Evolutionary conservation across 768 basidiomycete genomes (phyloP).

Genomic region (Lactarius akahatsu): DNA sequence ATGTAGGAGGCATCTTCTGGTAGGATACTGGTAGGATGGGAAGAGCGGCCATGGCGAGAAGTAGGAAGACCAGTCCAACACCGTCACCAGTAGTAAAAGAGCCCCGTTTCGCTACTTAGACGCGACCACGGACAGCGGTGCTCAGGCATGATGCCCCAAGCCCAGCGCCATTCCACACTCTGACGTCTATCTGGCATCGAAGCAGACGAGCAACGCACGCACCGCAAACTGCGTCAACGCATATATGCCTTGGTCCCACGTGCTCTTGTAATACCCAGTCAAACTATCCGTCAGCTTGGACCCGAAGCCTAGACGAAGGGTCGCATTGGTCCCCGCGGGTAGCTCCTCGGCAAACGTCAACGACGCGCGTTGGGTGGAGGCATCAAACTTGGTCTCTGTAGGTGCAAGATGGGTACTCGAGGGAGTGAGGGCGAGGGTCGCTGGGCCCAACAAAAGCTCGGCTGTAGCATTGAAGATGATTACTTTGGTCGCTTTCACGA

Average conservation of each 20-base stretch:
- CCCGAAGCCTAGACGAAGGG: constrained; percentile 65
- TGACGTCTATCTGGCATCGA: background rate
- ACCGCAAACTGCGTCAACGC: constrained; percentile 91
- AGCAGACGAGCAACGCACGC: constrained; percentile 4
- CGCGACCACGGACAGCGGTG: background rate
- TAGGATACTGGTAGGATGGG: background rate
- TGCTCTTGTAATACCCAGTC: constrained; percentile 83
- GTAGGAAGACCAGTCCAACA: background rate
- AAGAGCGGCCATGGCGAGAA: background rate
- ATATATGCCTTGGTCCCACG: constrained; percentile 65
- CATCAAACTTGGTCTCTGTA: constrained; percentile 50
- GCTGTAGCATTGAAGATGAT: constrained; percentile 63
- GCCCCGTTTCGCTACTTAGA: background rate
- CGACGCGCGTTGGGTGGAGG: constrained; percentile 62
- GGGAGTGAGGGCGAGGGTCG: constrained; percentile 52
- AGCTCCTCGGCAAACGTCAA: constrained; percentile 58
- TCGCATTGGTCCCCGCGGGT: constrained; percentile 67
- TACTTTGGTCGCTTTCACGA: constrained; percentile 57
- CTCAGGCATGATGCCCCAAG: background rate
- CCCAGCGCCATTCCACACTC: background rate
- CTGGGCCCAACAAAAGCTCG: constrained; percentile 56
- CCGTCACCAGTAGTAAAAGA: background rate
- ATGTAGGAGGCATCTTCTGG: background rate
- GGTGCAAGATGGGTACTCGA: constrained; percentile 48
- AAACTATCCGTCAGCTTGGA: constrained; percentile 67